Conservation (phyloP, 345 rosid species). For the Gossypium sturtianum region DNA sequence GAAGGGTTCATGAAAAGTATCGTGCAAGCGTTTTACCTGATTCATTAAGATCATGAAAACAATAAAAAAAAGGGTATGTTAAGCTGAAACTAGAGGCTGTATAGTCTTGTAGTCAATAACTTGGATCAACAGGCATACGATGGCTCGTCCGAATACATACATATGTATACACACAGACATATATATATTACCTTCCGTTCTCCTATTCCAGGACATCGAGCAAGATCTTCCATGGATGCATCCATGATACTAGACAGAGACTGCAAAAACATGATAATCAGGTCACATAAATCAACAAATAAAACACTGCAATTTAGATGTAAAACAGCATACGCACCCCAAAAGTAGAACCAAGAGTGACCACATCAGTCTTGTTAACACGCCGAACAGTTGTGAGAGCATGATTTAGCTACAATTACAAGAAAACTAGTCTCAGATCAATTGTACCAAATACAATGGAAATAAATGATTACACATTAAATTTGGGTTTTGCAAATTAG, state of each 20-base stretch:
- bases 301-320: not conserved
- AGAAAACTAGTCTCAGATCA: slow-evolving; percentile 13
- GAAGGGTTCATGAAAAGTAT: slow-evolving; percentile 93
- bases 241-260: slow-evolving; percentile 83
- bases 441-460: not conserved
- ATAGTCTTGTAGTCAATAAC: not conserved
- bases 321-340: slow-evolving; percentile 45
- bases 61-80: not conserved
- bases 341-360: slow-evolving; percentile 92
- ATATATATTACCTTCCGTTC: slow-evolving; percentile 67
- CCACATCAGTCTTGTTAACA: slow-evolving; percentile 92
- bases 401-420: slow-evolving; percentile 53
- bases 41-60: slow-evolving; percentile 6
- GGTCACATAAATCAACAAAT: not conserved
- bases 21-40: slow-evolving; percentile 83
- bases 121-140: not conserved
- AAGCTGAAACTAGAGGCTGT: not conserved
- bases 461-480: not conserved
- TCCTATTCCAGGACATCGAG: slow-evolving; percentile 93
- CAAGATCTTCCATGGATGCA: slow-evolving; percentile 92
- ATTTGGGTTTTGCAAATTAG: not conserved
- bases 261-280: slow-evolving; percentile 30
- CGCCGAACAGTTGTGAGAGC: slow-evolving; percentile 70
- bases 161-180: too few species aligned
- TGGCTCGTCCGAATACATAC: too few species aligned